A percentile compares a stretch with the other conserved stretches of the same genome.
Conservation (phyloP, 441 rosid genomes). For the Gossypium armourianum region DNA sequence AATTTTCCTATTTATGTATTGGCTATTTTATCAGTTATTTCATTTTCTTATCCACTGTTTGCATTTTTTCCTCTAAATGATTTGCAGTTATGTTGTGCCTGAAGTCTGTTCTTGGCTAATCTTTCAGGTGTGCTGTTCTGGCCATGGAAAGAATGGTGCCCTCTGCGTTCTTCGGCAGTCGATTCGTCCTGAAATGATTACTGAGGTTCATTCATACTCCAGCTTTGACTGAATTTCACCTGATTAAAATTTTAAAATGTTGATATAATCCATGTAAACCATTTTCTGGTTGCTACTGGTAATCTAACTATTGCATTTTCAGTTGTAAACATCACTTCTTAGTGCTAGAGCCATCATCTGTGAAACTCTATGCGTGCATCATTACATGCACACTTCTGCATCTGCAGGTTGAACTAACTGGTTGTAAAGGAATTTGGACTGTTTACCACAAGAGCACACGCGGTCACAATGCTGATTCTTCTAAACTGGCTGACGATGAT, state of each 20-base stretch:
- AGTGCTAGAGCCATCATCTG: background rate
- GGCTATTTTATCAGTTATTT: background rate
- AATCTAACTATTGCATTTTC: conserved; percentile 2
- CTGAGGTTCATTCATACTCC: conserved; percentile 54
- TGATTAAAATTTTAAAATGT: conserved; percentile 5
- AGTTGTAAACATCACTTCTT: background rate
- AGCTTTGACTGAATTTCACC: conserved; percentile 3
- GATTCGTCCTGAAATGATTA: conserved; percentile 90
- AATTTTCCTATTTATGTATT: background rate
- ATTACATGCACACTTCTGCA: background rate
- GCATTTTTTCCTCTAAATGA: background rate
- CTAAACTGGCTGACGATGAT: conserved; percentile 51
- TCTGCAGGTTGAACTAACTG: conserved; percentile 82
- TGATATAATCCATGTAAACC: background rate
- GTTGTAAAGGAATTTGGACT: conserved; percentile 98
- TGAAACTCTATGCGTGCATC: background rate
- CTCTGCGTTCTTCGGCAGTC: conserved; percentile 87
- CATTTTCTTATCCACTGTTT: conserved; percentile 1
- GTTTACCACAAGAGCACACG: conserved; percentile 93
- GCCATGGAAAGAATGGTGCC: conserved; percentile 94
- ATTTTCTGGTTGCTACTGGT: background rate
- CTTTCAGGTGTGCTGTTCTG: conserved; percentile 91
- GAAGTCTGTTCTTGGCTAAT: conserved; percentile 13
- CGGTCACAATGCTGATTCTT: conserved; percentile 56
- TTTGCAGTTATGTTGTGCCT: conserved; percentile 9